Percentiles rank a stretch among this genome's conserved stretches.
Evolutionary conservation across 805 yeast species (phyloP).

Genomic region (Saccharomycopsis sp.): DNA sequence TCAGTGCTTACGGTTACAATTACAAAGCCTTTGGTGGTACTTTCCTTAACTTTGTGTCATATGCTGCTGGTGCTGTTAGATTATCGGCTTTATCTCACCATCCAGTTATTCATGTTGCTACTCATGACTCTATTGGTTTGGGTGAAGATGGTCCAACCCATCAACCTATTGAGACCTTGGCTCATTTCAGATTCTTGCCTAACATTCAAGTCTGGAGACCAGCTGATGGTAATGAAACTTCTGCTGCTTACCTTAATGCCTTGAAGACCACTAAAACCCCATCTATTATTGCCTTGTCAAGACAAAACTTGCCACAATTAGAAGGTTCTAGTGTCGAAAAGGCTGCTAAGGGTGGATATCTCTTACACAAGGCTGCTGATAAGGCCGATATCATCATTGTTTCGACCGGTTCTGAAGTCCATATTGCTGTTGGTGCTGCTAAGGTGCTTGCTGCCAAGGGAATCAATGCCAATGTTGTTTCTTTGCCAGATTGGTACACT

Average conservation of each 20-base stretch:
- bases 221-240: conserved; percentile 84
- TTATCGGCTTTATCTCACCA: conserved; percentile 77
- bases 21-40: conserved; percentile 93
- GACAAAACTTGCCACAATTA: conserved; percentile 89
- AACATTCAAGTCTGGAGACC: conserved; percentile 87
- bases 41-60: conserved; percentile 86
- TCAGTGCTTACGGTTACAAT: conserved; percentile 81
- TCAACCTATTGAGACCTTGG: conserved; percentile 85
- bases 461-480: conserved; percentile 73
- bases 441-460: conserved; percentile 63
- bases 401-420: conserved; percentile 93
- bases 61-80: conserved; percentile 85
- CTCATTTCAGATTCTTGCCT: conserved; percentile 81
- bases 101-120: conserved; percentile 82
- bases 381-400: conserved; percentile 68
- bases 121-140: conserved; percentile 84
- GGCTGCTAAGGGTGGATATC: conserved; percentile 94
- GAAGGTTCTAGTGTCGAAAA: conserved; percentile 88
- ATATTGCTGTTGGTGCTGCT: conserved; percentile 74
- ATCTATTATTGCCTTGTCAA: conserved; percentile 66
- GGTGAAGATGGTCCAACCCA: conserved; percentile 95
- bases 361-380: conserved; percentile 49
- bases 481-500: conserved; percentile 87
- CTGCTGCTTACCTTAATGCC: conserved; percentile 74
- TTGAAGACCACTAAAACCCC: conserved; percentile 60